Evolutionary conservation across 2,329 filamentous ascomycete species (phyloP), one percentile per base, ranked within the genome.

Genomic region (Pestalotiopsis sp.): DNA sequence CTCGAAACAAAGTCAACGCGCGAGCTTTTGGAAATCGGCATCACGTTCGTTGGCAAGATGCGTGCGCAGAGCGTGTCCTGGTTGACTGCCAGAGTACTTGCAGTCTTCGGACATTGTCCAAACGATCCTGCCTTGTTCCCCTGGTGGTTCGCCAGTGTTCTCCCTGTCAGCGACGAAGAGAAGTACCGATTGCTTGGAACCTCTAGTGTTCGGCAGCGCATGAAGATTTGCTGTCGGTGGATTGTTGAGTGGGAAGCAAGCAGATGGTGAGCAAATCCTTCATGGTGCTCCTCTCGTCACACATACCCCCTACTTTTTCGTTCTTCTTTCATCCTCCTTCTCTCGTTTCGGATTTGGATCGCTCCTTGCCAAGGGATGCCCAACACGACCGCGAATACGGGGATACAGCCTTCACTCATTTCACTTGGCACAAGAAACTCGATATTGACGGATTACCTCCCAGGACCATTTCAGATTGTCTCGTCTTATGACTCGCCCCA

Each of bases 71-170:
- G 91, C 69, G 92, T 91, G 0, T 87, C 88, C 0, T 97, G 94
- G 94, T 83, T 97, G 36, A 89, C 92, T 67, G 86, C 90, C 56
- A 88, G 91, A 9, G 90, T 95, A 41, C 82, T 95, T 38, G 82
- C 89, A 39, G 90, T 92, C 5, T 96, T 95, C 72, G 94, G 94
- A 13, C 89, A 92, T 69, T 91, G 91, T 23, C 94, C 94, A 0
- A 84, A 88, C 17, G 93, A 97, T 75, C 90, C 94, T 0, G 90
- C 90, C 3, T 79, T 89, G 1, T 96, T 97, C 73, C 93, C 94
- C 0, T 97, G 94, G 86, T 98, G 95, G 95, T 92, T 97, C 73
- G 94, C 92, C 11, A 93, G 90, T 75, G 90, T 96, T 23, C 80
- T 97, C 13, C 94, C 94, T 0, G 90, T 96, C 49, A 86, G 88